Percentiles rank a stretch among this genome's conserved stretches.
Evolutionary conservation across 2,329 filamentous ascomycete genomes (phyloP).

Genomic region (Fusarium brachygibbosum): DNA sequence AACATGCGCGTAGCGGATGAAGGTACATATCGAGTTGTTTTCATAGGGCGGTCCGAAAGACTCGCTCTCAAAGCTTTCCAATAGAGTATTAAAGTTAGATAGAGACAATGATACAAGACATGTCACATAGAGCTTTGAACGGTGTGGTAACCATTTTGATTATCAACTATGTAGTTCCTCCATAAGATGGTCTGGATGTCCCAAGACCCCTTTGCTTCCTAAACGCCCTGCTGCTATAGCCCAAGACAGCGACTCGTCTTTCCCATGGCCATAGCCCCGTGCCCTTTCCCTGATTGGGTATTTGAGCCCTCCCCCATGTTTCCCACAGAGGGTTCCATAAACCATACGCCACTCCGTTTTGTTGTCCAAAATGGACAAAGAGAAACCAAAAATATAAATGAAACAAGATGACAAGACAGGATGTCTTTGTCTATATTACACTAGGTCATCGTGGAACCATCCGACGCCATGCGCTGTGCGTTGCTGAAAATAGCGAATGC

Average conservation of each 20-base stretch:
- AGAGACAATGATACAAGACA: background rate
- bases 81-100: background rate
- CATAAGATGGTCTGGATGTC: conserved; percentile 20
- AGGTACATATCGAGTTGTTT: background rate
- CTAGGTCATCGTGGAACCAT: conserved; percentile 42
- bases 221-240: conserved; percentile 45
- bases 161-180: conserved; percentile 31
- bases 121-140: background rate
- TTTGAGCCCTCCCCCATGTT: conserved; percentile 38
- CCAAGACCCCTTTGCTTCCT: conserved; percentile 36
- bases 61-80: background rate
- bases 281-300: conserved; percentile 31
- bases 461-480: conserved; percentile 49
- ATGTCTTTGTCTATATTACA: conserved; percentile 50
- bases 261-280: conserved; percentile 31
- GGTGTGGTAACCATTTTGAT: conserved; percentile 26
- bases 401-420: conserved; percentile 39
- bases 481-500: conserved; percentile 44
- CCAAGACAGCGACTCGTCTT: conserved; percentile 39
- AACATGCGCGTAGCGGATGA: background rate
- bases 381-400: conserved; percentile 39
- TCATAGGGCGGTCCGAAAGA: background rate
- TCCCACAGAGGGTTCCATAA: conserved; percentile 29
- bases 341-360: conserved; percentile 45
- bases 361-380: conserved; percentile 43